Evolutionary conservation across 2,329 filamentous ascomycete genomes (phyloP).

Genomic region (Exutisphaerella laricina): DNA sequence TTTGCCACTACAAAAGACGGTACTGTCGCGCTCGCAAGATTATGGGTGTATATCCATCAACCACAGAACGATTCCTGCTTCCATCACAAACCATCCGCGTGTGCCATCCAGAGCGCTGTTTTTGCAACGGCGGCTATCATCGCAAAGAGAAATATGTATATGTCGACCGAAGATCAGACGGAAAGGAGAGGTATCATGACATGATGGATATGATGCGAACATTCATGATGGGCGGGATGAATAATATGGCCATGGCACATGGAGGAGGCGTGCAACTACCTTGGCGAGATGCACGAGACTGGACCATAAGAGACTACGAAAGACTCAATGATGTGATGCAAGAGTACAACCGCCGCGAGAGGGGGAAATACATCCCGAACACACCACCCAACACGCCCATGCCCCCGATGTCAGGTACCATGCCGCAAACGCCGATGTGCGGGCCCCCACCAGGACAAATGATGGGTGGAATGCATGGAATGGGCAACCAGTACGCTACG

Average conservation of each 20-base stretch:
- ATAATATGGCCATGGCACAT: slow-evolving; percentile 4
- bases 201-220: slow-evolving; percentile 22
- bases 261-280: slow-evolving; percentile 7
- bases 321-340: slow-evolving; percentile 23
- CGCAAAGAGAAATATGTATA: slow-evolving; percentile 22
- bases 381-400: slow-evolving; percentile 5
- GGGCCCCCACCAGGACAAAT: slow-evolving; percentile 7
- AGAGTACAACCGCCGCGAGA: slow-evolving; percentile 19
- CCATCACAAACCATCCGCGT: slow-evolving; percentile 24
- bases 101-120: slow-evolving; percentile 21
- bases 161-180: slow-evolving; percentile 23
- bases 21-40: no score
- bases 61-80: slow-evolving; percentile 21
- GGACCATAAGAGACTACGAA: slow-evolving; percentile 27
- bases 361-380: slow-evolving; percentile 12
- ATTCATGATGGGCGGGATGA: slow-evolving; percentile 10
- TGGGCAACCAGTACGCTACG: background rate
- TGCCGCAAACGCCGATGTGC: slow-evolving; percentile 1
- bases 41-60: slow-evolving; percentile 27
- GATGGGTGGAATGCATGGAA: slow-evolving; percentile 4
- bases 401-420: slow-evolving; percentile 7
- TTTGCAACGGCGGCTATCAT: slow-evolving; percentile 20
- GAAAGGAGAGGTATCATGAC: slow-evolving; percentile 23
- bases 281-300: slow-evolving; percentile 19
- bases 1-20: no score